These are phyloP conservation scores for Fusarium beomiforme DNA, from an alignment of 2,329 filamentous ascomycete species.

Conservation along the genomic window DNA sequence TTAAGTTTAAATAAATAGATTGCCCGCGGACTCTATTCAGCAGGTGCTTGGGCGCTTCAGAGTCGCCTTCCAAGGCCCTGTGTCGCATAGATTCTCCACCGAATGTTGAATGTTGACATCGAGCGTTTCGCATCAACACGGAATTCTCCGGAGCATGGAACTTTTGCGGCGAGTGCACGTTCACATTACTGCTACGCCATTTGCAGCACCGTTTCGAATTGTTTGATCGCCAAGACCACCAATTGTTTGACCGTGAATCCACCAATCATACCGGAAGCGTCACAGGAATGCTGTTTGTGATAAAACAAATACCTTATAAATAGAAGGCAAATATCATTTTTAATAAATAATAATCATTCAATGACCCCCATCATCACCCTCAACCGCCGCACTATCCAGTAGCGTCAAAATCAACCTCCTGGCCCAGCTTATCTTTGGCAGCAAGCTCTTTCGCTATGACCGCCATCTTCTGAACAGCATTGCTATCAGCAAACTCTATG, in stretches of 20 bases:
- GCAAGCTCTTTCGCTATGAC: not conserved
- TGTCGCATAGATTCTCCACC: not conserved
- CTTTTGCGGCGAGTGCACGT: not conserved
- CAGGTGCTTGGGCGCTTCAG: not conserved
- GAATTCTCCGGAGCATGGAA: not conserved
- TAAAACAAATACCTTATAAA: not conserved
- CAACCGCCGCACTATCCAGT: not conserved
- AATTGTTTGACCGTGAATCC: not conserved
- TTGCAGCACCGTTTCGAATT: not conserved
- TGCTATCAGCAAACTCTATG: constrained; percentile 21
- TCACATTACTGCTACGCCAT: not conserved
- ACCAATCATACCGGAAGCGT: not conserved
- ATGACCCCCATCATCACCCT: not conserved
- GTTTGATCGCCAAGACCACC: not conserved
- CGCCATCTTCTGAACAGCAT: not conserved
- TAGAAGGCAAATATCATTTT: not conserved
- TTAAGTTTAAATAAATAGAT: not conserved
- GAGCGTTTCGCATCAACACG: not conserved
- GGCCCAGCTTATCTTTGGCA: not conserved
- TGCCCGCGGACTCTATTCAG: not conserved
- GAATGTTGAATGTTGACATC: not conserved
- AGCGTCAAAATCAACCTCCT: not conserved
- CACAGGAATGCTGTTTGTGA: not conserved
- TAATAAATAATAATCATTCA: not conserved
- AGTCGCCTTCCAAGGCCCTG: not conserved